Evolutionary conservation across 1,284 basidiomycete genomes (phyloP).

Genomic region (Ceratobasidium sp.): DNA sequence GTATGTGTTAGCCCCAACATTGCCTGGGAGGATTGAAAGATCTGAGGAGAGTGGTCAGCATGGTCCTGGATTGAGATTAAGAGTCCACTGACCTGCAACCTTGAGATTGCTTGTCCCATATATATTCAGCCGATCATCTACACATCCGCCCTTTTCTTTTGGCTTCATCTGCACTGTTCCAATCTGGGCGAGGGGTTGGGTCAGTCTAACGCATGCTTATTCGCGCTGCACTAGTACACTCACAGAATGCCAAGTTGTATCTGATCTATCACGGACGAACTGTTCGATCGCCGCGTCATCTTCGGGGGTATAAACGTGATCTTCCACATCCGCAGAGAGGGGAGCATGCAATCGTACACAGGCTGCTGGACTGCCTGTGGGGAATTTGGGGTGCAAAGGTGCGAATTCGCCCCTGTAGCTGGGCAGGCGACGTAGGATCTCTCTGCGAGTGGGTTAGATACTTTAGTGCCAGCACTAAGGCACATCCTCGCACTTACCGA

Average conservation of each 20-base stretch:
- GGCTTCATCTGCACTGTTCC: constrained; percentile 74
- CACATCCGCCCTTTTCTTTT: constrained; percentile 62
- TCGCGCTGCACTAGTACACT: constrained; percentile 15
- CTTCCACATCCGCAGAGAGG: constrained; percentile 53
- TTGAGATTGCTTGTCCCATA: constrained; percentile 67
- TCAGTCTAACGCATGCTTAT: not conserved
- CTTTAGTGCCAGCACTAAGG: not conserved
- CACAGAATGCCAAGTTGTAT: constrained; percentile 46
- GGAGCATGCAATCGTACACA: constrained; percentile 49
- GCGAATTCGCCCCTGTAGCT: constrained; percentile 60
- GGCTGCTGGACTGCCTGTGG: constrained; percentile 54
- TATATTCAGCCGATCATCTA: constrained; percentile 65
- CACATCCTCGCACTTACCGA: constrained; percentile 48
- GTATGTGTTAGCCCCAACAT: constrained; percentile 13
- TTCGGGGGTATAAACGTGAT: constrained; percentile 60
- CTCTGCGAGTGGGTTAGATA: constrained; percentile 44
- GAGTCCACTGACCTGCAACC: constrained; percentile 52
- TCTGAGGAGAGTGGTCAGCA: not conserved
- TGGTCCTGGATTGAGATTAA: not conserved
- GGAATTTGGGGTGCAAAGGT: constrained; percentile 59
- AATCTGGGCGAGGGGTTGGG: constrained; percentile 49
- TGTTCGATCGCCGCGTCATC: constrained; percentile 61
- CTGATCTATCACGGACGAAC: constrained; percentile 48
- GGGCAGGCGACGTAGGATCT: constrained; percentile 63
- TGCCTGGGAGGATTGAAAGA: not conserved